Percentiles rank a stretch among this genome's conserved stretches.
These are phyloP conservation scores for Gentiana macrophylla DNA, from an alignment of 257 asterid genomes.

Conservation along the genomic window DNA sequence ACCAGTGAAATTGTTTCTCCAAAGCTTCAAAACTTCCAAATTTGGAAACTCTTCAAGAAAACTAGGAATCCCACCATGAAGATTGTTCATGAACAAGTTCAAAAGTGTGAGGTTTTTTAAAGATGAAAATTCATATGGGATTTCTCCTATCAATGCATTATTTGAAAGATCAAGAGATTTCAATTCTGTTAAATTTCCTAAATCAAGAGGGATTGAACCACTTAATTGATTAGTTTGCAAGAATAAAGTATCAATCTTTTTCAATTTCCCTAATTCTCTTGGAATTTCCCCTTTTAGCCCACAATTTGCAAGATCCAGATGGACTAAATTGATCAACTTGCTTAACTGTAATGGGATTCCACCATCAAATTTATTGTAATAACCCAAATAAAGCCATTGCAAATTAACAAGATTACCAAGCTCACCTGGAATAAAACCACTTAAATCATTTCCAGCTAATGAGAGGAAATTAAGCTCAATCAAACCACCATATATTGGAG, in stretches of 20 bases:
- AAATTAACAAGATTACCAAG: conserved; percentile 27
- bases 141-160: conserved; percentile 28
- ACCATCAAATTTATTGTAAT: conserved; percentile 27
- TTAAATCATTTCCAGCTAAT: conserved; percentile 31
- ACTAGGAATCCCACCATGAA: conserved; percentile 29
- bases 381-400: conserved; percentile 27
- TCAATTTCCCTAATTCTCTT: conserved; percentile 20
- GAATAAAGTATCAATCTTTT: conserved; percentile 24
- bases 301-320: conserved; percentile 29
- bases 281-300: conserved; percentile 26
- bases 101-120: conserved; percentile 19
- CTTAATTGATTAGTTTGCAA: conserved; percentile 30
- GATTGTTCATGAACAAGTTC: conserved; percentile 31
- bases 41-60: conserved; percentile 25
- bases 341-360: conserved; percentile 28
- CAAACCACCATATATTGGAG: conserved; percentile 18
- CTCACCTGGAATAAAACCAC: conserved; percentile 27
- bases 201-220: conserved; percentile 25
- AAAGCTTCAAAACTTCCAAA: conserved; percentile 25
- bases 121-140: conserved; percentile 25
- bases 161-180: conserved; percentile 29
- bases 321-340: conserved; percentile 17
- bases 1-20: conserved; percentile 37
- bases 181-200: conserved; percentile 22
- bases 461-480: conserved; percentile 22